Evolutionary conservation across 768 basidiomycete genomes (phyloP), one percentile per base, ranked within the genome.

Genomic region (Lentinula boryana): DNA sequence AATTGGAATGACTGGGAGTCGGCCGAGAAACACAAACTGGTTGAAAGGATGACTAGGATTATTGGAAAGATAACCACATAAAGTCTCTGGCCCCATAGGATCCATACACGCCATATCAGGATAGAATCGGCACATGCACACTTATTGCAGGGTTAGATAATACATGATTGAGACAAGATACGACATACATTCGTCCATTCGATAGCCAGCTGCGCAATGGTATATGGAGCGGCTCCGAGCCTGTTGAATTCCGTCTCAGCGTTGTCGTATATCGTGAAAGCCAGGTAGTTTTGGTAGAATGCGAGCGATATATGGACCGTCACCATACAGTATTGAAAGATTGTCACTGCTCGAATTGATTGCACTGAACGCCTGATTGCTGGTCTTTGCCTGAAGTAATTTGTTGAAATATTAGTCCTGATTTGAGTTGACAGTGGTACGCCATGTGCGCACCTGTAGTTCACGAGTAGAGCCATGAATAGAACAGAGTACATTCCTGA

Each of bases 231-330:
- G 8, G 44, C 32, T 5, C 57, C 57, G 2, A 58, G 57, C 31
- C 32, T 58, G 31, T 58, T 58, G 57, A 58, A 58, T 35, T 40
- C 57, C 3, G 43, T 31, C 18, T 49, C n/a, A 40, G 57, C 57
- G 38, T 58, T 33, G 31, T 49, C 44, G 16, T 33, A 51, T n/a
- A 58, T n/a, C 7, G 57, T 51, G 27, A 58, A 58, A 32, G 57
- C 57, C 46, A 49, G 16, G 31, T 36, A 58, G 15, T 58, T 58
- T 44, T 58, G 57, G 16, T 35, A 58, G 32, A 58, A 58, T 27
- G 57, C 57, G 16, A 58, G 57, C 13, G 38, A 48, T 49, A 58
- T 46, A 31, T 58, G 57, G 23, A 51, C 49, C 44, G 57, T 49
- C 31, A 51, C 57, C 57, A 58, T 58, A 9, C 35, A 36, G 18